Percentiles rank a stretch among this genome's conserved stretches.
These are phyloP conservation scores for Sisymbrium irio DNA, from an alignment of 345 rosid genomes.

Conservation along the genomic window DNA sequence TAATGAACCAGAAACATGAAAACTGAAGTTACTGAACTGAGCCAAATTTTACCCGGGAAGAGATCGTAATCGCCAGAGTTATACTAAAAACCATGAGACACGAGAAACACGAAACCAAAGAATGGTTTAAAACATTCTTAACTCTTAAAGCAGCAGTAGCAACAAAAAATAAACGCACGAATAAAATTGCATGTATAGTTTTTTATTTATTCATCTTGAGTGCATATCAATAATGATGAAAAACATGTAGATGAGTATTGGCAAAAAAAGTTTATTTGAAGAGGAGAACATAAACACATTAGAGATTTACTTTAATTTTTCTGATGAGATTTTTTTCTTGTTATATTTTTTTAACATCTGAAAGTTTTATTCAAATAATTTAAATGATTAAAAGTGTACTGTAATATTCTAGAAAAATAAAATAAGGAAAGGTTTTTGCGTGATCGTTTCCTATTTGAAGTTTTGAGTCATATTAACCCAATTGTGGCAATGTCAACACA, in stretches of 20 bases:
- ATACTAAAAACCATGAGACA: too few relatives aligned
- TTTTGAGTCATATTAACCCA: background rate
- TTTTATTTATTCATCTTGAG: background rate
- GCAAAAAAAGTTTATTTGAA: background rate
- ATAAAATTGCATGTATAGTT: background rate
- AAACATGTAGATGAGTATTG: background rate
- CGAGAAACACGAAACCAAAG: too few relatives aligned
- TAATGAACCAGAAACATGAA: too few relatives aligned
- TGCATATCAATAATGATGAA: background rate
- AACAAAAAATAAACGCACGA: too few relatives aligned
- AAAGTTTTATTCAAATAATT: too few relatives aligned
- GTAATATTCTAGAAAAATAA: background rate
- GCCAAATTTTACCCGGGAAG: too few relatives aligned
- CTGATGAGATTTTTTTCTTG: background rate
- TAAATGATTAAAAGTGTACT: background rate
- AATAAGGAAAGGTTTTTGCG: background rate
- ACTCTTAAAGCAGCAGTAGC: too few relatives aligned
- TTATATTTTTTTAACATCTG: too few relatives aligned
- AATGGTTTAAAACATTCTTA: too few relatives aligned
- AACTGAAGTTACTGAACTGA: too few relatives aligned
- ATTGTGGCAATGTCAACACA: background rate
- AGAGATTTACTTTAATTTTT: background rate
- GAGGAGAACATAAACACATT: background rate
- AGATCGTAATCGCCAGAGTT: too few relatives aligned
- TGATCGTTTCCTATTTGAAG: background rate